Conservation (phyloP, 768 basidiomycete genomes). For the Sistotremastrum suecicum region DNA sequence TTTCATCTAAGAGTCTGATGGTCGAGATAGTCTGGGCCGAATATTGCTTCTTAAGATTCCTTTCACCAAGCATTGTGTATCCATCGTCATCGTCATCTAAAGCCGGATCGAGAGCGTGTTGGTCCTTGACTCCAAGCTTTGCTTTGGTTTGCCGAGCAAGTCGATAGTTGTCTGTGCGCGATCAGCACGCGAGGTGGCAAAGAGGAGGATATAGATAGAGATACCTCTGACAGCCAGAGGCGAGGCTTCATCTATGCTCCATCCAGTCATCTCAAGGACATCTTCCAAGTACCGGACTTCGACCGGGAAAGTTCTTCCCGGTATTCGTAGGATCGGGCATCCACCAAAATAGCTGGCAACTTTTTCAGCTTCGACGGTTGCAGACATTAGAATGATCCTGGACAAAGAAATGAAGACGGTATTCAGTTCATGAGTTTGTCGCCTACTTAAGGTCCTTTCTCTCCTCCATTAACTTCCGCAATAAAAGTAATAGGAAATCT, state of each 20-base stretch:
- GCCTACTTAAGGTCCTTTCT: constrained; percentile 74
- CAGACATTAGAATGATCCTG: constrained; percentile 93
- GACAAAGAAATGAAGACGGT: not conserved
- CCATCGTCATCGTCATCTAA: constrained; percentile 60
- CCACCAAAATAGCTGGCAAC: constrained; percentile 81
- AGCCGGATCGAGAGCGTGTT: constrained; percentile 26
- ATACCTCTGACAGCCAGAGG: constrained; percentile 63
- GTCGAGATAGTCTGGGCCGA: constrained; percentile 60
- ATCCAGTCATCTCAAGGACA: constrained; percentile 67
- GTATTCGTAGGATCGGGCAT: constrained; percentile 69
- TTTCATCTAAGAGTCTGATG: constrained; percentile 76
- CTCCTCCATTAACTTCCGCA: constrained; percentile 67
- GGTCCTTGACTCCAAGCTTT: not conserved
- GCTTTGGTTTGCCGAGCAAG: no score
- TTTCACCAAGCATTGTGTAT: constrained; percentile 23
- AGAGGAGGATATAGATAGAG: constrained; percentile 12
- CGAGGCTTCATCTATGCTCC: constrained; percentile 68
- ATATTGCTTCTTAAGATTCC: constrained; percentile 67
- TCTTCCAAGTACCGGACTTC: constrained; percentile 80
- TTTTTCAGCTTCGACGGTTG: constrained; percentile 86
- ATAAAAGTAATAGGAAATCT: constrained; percentile 88
- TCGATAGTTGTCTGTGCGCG: no score
- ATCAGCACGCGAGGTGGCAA: not conserved
- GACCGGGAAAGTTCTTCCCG: constrained; percentile 92
- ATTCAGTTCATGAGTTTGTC: not conserved